These are phyloP conservation scores for Exobasidium rhododendri DNA, from an alignment of 1,284 basidiomycete genomes.

Conservation along the genomic window DNA sequence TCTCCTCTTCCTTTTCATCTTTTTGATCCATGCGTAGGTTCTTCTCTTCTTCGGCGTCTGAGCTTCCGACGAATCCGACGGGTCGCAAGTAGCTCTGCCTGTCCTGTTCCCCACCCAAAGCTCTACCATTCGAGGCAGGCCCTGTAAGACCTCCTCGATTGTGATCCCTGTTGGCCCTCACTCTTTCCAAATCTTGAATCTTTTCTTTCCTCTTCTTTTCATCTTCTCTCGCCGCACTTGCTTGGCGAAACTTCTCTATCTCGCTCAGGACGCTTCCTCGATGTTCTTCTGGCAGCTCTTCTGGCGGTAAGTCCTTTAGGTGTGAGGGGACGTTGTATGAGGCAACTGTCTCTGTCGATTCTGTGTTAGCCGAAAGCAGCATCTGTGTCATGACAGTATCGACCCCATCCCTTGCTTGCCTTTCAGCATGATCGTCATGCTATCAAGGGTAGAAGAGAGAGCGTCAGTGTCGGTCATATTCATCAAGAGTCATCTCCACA, in stretches of 20 bases:
- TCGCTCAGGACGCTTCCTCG: slow-evolving; percentile 88
- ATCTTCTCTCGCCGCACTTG: slow-evolving; percentile 47
- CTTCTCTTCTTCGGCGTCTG: slow-evolving; percentile 22
- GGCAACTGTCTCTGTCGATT: slow-evolving; percentile 56
- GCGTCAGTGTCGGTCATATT: background rate
- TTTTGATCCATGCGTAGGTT: slow-evolving; percentile 10
- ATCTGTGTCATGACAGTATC: slow-evolving; percentile 51
- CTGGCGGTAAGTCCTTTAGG: slow-evolving; percentile 87
- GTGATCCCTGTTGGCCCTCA: slow-evolving; percentile 21
- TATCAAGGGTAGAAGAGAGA: slow-evolving; percentile 4
- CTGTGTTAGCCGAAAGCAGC: slow-evolving; percentile 60
- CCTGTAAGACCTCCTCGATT: slow-evolving; percentile 14
- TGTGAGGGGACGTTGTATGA: slow-evolving; percentile 79
- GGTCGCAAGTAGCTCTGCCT: slow-evolving; percentile 35
- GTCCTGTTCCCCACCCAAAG: slow-evolving; percentile 15
- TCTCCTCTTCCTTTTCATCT: slow-evolving; percentile 9
- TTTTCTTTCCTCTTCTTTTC: slow-evolving; percentile 37
- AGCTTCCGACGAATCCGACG: slow-evolving; percentile 28
- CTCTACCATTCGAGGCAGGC: background rate
- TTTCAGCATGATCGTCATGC: slow-evolving; percentile 30
- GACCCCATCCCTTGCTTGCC: slow-evolving; percentile 62
- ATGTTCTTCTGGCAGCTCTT: slow-evolving; percentile 91
- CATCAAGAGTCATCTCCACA: slow-evolving; percentile 41
- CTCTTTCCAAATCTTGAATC: slow-evolving; percentile 40
- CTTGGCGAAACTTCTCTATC: slow-evolving; percentile 70